Percentiles rank a stretch among this genome's conserved stretches.
phyloP scores from a whole-genome alignment of 768 basidiomycete genomes.

The Lyophyllum atratum region DNA sequence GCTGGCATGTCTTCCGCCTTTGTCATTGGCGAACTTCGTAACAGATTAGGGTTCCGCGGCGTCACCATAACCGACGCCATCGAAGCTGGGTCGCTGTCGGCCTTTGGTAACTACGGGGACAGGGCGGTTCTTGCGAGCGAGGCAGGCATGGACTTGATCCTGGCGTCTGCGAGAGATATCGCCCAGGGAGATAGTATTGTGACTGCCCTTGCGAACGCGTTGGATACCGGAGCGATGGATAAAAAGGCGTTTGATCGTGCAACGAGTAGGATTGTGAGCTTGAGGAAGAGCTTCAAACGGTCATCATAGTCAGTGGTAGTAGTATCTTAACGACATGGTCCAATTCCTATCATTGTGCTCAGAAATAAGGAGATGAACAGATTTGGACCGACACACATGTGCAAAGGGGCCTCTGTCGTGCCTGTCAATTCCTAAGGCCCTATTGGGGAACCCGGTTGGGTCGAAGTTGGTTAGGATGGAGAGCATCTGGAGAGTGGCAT shows the following conservation, averaged over 20 bases:
- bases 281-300: constrained; percentile 13
- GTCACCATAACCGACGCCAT: constrained; percentile 17
- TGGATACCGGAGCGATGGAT: constrained; percentile 12
- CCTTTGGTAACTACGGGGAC: constrained; percentile 7
- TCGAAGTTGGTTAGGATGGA: no score
- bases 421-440: no score
- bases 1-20: constrained; percentile 11
- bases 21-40: constrained; percentile 12
- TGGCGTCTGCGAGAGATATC: constrained; percentile 5
- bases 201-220: constrained; percentile 12
- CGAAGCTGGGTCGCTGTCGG: constrained; percentile 9
- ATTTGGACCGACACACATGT: no score
- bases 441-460: no score
- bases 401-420: no score
- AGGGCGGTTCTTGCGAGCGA: constrained; percentile 15
- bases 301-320: no score
- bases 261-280: constrained; percentile 9
- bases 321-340: no score
- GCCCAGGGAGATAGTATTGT: constrained; percentile 11
- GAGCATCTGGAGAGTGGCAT: no score
- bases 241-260: constrained; percentile 5
- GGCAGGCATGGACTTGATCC: constrained; percentile 17
- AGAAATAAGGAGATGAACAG: no score
- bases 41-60: constrained; percentile 13
- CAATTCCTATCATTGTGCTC: no score